Conservation (phyloP, 2,329 filamentous ascomycete genomes). For the Chrysoporthe cubensis region DNA sequence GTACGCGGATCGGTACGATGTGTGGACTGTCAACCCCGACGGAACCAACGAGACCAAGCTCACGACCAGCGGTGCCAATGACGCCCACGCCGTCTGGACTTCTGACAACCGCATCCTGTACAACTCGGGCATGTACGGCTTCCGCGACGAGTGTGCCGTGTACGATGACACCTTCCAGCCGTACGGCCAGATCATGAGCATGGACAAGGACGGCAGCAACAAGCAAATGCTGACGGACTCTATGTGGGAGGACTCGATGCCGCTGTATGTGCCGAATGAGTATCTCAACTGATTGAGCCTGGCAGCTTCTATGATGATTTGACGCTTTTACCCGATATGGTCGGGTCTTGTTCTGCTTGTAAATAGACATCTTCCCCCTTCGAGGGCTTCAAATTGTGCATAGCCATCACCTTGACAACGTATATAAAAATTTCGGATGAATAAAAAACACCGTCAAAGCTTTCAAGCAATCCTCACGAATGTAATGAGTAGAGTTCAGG, state of each 20-base stretch:
- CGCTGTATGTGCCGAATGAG: slow-evolving; percentile 29
- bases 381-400: slow-evolving; percentile 2
- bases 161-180: slow-evolving; percentile 51
- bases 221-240: slow-evolving; percentile 38
- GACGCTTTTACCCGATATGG: neutral
- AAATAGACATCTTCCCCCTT: neutral
- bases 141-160: slow-evolving; percentile 44
- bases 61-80: slow-evolving; percentile 43
- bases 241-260: slow-evolving; percentile 42
- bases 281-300: slow-evolving; percentile 9
- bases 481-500: neutral
- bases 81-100: slow-evolving; percentile 50
- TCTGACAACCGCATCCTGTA: slow-evolving; percentile 47
- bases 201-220: slow-evolving; percentile 45
- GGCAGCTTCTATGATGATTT: neutral
- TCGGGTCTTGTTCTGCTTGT: neutral
- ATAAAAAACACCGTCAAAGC: neutral
- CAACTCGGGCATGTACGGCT: slow-evolving; percentile 47
- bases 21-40: slow-evolving; percentile 47
- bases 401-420: neutral
- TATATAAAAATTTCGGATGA: neutral
- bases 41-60: slow-evolving; percentile 41
- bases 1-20: slow-evolving; percentile 40
- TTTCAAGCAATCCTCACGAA: neutral
- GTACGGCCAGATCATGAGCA: slow-evolving; percentile 49